phyloP scores from a whole-genome alignment of 306 rosid species.

The Begonia masoniana region DNA sequence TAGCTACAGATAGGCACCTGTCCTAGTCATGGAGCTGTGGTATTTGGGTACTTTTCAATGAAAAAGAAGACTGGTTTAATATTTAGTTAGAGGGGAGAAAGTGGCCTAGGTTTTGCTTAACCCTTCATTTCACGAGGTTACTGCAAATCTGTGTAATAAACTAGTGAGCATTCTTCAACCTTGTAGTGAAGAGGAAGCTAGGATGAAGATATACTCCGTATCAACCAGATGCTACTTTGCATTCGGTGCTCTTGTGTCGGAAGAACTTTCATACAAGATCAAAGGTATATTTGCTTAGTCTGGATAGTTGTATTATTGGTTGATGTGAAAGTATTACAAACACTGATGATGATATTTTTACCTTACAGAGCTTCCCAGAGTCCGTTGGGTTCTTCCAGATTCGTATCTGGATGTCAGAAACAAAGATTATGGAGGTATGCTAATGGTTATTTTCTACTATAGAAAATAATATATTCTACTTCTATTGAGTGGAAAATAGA shows the following conservation, averaged over 20 bases:
- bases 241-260: neutral
- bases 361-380: conserved; percentile 55
- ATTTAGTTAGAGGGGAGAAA: too few species aligned
- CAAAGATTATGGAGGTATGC: conserved; percentile 85
- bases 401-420: conserved; percentile 87
- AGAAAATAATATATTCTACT: neutral
- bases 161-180: neutral
- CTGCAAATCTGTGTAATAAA: too few species aligned
- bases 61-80: too few species aligned
- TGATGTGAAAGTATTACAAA: too few species aligned
- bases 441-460: conserved; percentile 1
- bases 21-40: too few species aligned
- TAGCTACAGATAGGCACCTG: too few species aligned
- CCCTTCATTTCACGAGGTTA: too few species aligned
- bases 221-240: neutral
- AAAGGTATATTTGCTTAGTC: conserved; percentile 3
- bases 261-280: neutral
- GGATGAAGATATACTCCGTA: neutral
- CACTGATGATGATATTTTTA: neutral
- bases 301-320: neutral
- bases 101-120: too few species aligned
- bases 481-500: neutral
- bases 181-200: neutral
- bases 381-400: conserved; percentile 98
- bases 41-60: too few species aligned